phyloP scores from a whole-genome alignment of 2,329 filamentous ascomycete genomes.

The Cucurbitaria berberidis region DNA sequence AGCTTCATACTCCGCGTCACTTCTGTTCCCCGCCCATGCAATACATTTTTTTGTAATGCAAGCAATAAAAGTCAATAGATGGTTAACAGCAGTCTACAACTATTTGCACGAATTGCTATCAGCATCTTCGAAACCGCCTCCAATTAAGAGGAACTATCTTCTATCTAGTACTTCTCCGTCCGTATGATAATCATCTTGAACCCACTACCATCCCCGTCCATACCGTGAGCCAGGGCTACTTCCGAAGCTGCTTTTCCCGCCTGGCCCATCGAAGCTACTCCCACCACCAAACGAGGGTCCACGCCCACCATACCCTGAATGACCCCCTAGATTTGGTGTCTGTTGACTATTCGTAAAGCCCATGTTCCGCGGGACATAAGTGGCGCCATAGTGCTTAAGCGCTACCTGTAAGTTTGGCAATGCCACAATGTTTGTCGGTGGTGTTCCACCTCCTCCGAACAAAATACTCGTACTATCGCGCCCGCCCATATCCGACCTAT shows the following conservation, averaged over 20 bases:
- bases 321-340: not conserved
- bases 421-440: not conserved
- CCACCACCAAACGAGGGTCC: not conserved
- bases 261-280: not conserved
- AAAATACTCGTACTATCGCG: not conserved
- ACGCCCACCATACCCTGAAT: not conserved
- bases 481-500: not conserved
- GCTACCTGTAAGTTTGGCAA: not conserved
- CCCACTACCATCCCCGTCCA: not conserved
- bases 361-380: not conserved
- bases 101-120: not conserved
- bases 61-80: not conserved
- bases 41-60: not conserved
- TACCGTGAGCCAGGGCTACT: not conserved
- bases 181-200: not conserved
- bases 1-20: conserved; percentile 6
- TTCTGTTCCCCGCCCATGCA: not conserved
- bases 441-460: too few species aligned
- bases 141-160: not conserved
- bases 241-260: not conserved
- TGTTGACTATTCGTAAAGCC: not conserved
- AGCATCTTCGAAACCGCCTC: not conserved
- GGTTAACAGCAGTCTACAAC: not conserved
- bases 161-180: not conserved
- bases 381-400: conserved; percentile 5